These are phyloP conservation scores for Fusarium tupiense DNA, from an alignment of 2,329 filamentous ascomycete species.

Conservation along the genomic window DNA sequence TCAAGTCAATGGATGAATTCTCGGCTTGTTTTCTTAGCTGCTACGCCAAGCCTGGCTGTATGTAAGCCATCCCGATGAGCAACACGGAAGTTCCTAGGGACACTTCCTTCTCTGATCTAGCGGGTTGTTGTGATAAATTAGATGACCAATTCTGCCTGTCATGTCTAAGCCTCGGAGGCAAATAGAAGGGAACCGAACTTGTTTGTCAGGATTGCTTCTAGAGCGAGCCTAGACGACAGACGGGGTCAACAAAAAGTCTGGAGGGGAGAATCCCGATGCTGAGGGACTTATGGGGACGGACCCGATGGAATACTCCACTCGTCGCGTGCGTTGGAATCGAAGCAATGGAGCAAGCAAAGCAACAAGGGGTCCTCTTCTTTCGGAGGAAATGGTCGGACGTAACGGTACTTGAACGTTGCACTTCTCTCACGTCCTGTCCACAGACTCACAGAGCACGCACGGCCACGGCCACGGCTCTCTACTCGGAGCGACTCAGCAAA, in stretches of 20 bases:
- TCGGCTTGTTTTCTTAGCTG: conserved; percentile 16
- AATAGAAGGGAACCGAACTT: neutral
- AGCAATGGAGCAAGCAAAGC: neutral
- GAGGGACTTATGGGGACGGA: conserved; percentile 35
- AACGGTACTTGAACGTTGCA: conserved; percentile 4
- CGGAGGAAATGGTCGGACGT: neutral
- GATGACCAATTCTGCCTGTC: neutral
- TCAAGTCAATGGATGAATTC: conserved; percentile 4
- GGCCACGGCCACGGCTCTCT: neutral
- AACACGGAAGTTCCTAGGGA: conserved; percentile 11
- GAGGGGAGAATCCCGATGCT: conserved; percentile 28
- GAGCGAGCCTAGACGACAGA: conserved; percentile 18
- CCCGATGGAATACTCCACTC: conserved; percentile 33
- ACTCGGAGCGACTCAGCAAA: neutral
- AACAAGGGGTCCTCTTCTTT: conserved; percentile 18
- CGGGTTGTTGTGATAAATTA: neutral
- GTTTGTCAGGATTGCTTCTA: conserved; percentile 15
- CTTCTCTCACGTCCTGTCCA: neutral
- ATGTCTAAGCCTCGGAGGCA: neutral
- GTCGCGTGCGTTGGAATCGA: conserved; percentile 30
- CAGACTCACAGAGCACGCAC: neutral
- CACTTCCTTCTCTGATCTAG: conserved; percentile 12
- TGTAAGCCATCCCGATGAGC: conserved; percentile 25
- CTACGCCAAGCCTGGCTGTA: conserved; percentile 28
- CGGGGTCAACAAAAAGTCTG: neutral